Evolutionary conservation across 345 rosid genomes (phyloP).

Genomic region (Boechera divaricarpa): DNA sequence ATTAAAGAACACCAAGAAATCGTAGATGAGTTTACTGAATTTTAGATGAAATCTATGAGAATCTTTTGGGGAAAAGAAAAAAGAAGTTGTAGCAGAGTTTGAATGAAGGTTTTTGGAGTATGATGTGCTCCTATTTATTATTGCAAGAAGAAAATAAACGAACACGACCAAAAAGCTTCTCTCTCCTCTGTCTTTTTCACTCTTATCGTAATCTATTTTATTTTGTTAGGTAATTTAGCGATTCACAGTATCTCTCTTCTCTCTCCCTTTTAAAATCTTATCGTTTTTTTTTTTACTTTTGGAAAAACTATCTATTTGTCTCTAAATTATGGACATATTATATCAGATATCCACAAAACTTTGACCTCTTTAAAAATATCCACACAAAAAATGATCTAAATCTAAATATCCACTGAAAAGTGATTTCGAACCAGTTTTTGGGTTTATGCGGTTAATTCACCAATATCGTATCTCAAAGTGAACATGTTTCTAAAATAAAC

Average conservation of each 20-base stretch:
- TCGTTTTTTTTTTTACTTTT: background rate
- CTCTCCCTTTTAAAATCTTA: background rate
- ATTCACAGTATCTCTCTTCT: background rate
- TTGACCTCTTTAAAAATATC: too few relatives aligned
- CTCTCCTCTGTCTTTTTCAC: background rate
- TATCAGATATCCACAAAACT: too few relatives aligned
- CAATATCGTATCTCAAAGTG: background rate
- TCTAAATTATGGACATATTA: too few relatives aligned
- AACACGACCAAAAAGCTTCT: constrained; percentile 29
- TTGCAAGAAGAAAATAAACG: background rate
- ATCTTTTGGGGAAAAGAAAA: background rate
- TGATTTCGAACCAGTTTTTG: too few relatives aligned
- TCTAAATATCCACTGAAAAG: too few relatives aligned
- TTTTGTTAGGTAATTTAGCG: background rate
- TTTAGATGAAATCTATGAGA: background rate
- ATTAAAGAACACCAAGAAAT: background rate
- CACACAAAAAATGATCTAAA: too few relatives aligned
- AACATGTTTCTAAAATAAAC: background rate
- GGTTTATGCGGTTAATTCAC: too few relatives aligned
- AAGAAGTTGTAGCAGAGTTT: constrained; percentile 1
- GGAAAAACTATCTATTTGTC: too few relatives aligned
- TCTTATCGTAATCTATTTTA: constrained; percentile 21
- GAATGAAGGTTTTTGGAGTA: constrained; percentile 19
- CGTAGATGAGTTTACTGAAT: background rate
- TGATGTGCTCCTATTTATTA: constrained; percentile 33